Conservation (phyloP, 2,329 filamentous ascomycete species). For the Trichoderma guizhouense region DNA sequence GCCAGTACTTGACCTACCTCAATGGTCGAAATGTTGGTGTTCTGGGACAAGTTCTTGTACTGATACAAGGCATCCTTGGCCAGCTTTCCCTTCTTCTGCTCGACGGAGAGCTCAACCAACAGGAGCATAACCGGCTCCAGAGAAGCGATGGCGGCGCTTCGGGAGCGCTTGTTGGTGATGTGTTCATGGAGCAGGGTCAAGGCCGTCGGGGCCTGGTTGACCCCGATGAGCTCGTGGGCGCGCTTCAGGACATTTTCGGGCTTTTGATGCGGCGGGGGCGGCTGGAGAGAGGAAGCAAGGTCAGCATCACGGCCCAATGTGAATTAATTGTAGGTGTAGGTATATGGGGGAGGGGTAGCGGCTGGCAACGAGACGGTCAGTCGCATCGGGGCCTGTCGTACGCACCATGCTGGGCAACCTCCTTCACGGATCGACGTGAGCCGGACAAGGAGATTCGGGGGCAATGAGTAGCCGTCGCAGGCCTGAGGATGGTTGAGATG, state of each 20-base stretch:
- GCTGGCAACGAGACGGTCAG: conserved; percentile 26
- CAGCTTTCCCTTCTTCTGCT: conserved; percentile 95
- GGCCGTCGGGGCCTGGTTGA: conserved; percentile 88
- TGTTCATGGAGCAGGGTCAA: conserved; percentile 96
- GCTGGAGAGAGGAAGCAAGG: conserved; percentile 48
- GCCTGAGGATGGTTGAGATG: conserved; percentile 35
- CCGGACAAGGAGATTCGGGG: conserved; percentile 36
- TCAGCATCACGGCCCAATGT: conserved; percentile 28
- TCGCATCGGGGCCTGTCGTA: conserved; percentile 19
- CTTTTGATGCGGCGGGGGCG: conserved; percentile 94
- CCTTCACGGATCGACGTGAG: conserved; percentile 41
- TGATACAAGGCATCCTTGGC: conserved; percentile 99
- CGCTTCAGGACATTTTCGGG: conserved; percentile 99
- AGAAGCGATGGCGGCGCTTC: conserved; percentile 93
- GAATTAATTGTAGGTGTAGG: neutral
- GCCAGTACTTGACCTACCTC: conserved; percentile 56
- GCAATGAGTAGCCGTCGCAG: conserved; percentile 39
- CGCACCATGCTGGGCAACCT: conserved; percentile 53
- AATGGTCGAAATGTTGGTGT: conserved; percentile 97
- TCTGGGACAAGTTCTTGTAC: conserved; percentile 99
- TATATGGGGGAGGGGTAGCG: conserved; percentile 25
- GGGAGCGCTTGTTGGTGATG: conserved; percentile 96
- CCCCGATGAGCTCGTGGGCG: conserved; percentile 97
- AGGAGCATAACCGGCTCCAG: conserved; percentile 98
- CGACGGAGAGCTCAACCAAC: conserved; percentile 93